Percentiles rank a stretch among this genome's conserved stretches.
These are phyloP conservation scores for Neurospora sp. DNA, from an alignment of 2,329 filamentous ascomycete species.

Conservation along the genomic window DNA sequence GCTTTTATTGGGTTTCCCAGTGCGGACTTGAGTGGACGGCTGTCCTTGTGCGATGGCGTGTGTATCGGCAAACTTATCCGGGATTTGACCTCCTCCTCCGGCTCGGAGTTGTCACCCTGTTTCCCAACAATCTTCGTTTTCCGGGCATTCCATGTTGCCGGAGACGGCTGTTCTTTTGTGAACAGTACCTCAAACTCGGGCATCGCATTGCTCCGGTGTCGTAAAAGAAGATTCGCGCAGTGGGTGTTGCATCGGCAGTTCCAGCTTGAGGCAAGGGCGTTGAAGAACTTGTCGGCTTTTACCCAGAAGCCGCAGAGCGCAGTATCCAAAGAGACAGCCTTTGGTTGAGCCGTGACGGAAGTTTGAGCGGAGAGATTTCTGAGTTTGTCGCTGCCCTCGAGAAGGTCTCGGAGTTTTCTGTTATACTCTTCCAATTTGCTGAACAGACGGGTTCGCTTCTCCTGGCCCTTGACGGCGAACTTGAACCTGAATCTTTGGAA, in stretches of 20 bases:
- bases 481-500: constrained; percentile 16
- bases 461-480: constrained; percentile 16
- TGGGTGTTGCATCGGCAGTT: constrained; percentile 18
- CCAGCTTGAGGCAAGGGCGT: constrained; percentile 16
- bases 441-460: constrained; percentile 15
- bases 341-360: background rate
- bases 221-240: constrained; percentile 15
- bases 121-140: background rate
- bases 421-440: constrained; percentile 14
- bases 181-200: constrained; percentile 15
- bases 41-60: background rate
- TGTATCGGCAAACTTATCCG: background rate
- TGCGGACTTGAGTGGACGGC: background rate
- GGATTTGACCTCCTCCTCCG: background rate
- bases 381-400: constrained; percentile 12
- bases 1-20: background rate
- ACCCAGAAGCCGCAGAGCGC: constrained; percentile 20
- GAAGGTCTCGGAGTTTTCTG: constrained; percentile 15
- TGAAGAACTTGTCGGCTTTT: constrained; percentile 16
- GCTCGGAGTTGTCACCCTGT: background rate
- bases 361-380: background rate
- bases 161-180: background rate
- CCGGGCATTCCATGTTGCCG: background rate
- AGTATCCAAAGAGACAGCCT: constrained; percentile 4
- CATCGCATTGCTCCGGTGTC: constrained; percentile 12